Percentiles rank a stretch among this genome's conserved stretches.
These are phyloP conservation scores for Candida broadrunensis DNA, from an alignment of 805 yeast species.

Conservation along the genomic window DNA sequence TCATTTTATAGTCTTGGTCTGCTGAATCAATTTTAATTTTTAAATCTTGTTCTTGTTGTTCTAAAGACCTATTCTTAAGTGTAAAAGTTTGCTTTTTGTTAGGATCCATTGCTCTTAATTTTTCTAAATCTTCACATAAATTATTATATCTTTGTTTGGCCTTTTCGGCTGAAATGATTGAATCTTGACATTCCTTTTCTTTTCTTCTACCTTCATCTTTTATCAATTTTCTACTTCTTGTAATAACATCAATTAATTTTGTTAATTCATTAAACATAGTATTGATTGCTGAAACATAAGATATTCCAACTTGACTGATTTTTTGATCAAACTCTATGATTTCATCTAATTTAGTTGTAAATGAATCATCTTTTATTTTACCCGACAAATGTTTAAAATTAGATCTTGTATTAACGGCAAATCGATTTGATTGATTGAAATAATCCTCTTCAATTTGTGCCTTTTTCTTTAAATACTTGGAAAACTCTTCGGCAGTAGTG, in stretches of 20 bases:
- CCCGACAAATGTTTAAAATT: constrained; percentile 39
- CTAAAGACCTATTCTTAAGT: constrained; percentile 72
- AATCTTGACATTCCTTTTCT: constrained; percentile 82
- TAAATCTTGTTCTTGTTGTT: constrained; percentile 89
- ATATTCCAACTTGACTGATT: constrained; percentile 60
- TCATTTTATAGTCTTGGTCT: constrained; percentile 80
- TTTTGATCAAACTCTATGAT: constrained; percentile 78
- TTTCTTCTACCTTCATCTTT: constrained; percentile 81
- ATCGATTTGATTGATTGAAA: constrained; percentile 68
- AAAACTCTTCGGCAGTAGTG: constrained; percentile 79
- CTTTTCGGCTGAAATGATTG: constrained; percentile 82
- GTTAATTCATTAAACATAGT: constrained; percentile 83
- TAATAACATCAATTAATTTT: constrained; percentile 66
- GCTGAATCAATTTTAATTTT: constrained; percentile 77
- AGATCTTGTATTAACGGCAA: constrained; percentile 54
- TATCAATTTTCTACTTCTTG: constrained; percentile 66
- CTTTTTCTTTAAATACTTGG: constrained; percentile 73
- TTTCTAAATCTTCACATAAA: constrained; percentile 83
- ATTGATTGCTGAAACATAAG: constrained; percentile 75
- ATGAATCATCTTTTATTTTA: constrained; percentile 59
- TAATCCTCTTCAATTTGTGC: constrained; percentile 78
- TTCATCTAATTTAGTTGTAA: constrained; percentile 62
- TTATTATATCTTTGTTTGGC: constrained; percentile 73
- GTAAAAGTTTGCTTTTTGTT: constrained; percentile 71
- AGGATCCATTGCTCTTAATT: constrained; percentile 77